These are phyloP conservation scores for Fraxinus velutina DNA, from an alignment of 305 asterid genomes.

Conservation along the genomic window DNA sequence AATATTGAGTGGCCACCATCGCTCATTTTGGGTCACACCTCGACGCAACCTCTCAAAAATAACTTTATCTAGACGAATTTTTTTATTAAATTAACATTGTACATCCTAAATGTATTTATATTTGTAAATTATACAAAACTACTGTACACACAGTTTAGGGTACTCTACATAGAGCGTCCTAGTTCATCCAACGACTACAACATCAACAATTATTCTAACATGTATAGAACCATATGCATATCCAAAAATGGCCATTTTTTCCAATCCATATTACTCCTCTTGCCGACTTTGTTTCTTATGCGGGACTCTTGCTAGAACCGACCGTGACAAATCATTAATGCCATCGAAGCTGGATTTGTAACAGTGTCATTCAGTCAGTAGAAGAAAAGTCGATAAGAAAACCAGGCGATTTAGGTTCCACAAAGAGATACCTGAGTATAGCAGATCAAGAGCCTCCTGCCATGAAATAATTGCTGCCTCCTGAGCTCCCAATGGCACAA, in stretches of 20 bases:
- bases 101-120: constrained; percentile 17
- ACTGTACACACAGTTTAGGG: constrained; percentile 22
- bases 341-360: not conserved
- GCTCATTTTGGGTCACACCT: not conserved
- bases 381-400: not conserved
- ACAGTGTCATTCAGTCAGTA: not conserved
- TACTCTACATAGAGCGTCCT: not conserved
- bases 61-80: not conserved
- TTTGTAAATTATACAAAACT: not conserved
- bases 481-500: constrained; percentile 40
- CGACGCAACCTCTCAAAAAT: not conserved
- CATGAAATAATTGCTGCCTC: constrained; percentile 42
- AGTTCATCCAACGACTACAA: constrained; percentile 10
- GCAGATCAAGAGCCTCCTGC: constrained; percentile 33
- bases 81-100: not conserved
- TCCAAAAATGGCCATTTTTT: not conserved
- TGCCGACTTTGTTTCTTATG: not conserved
- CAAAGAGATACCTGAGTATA: not conserved
- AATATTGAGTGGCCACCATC: not conserved
- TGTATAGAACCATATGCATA: not conserved
- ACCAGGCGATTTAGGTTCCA: not conserved
- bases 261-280: not conserved
- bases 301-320: not conserved
- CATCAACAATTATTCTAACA: constrained; percentile 11
- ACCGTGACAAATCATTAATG: not conserved